phyloP scores from a whole-genome alignment of 2,329 filamentous ascomycete genomes.

The Penicillium sp. region DNA sequence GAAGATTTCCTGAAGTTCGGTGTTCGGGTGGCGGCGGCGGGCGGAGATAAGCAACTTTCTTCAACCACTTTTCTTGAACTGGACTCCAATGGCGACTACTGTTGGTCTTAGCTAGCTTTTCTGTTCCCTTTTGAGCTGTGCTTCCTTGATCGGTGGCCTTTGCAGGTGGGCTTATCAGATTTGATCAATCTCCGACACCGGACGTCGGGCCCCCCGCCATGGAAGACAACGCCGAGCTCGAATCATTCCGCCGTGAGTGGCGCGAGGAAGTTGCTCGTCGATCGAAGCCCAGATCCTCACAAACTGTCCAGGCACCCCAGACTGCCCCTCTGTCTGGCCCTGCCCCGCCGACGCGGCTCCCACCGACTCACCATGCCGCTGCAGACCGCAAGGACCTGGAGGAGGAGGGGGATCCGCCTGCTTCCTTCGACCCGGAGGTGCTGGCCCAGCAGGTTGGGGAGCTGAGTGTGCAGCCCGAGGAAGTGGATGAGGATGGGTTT shows the following conservation, averaged over 20 bases:
- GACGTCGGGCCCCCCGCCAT: constrained; percentile 26
- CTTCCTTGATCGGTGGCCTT: constrained; percentile 6
- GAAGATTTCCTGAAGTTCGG: constrained; percentile 22
- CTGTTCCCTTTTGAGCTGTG: not conserved
- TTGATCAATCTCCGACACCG: constrained; percentile 23
- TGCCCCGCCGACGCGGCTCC: constrained; percentile 27
- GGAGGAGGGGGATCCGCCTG: constrained; percentile 28
- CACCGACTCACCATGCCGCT: constrained; percentile 39
- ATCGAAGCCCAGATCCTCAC: constrained; percentile 28
- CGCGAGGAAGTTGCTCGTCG: constrained; percentile 66
- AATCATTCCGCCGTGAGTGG: constrained; percentile 83
- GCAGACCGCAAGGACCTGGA: constrained; percentile 38
- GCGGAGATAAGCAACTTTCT: constrained; percentile 22
- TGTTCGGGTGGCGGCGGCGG: constrained; percentile 23
- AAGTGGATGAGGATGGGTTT: constrained; percentile 42
- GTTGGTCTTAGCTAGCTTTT: constrained; percentile 3
- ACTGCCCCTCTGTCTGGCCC: constrained; percentile 5
- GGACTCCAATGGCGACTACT: constrained; percentile 4
- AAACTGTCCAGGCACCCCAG: constrained; percentile 4
- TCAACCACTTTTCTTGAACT: constrained; percentile 1
- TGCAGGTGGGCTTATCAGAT: constrained; percentile 23
- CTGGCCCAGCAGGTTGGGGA: constrained; percentile 35
- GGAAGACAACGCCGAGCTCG: constrained; percentile 63
- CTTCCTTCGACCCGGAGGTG: constrained; percentile 25
- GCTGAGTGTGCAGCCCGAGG: constrained; percentile 31